Evolutionary conservation across 768 basidiomycete genomes (phyloP).

Genomic region (Obba rivulosa): DNA sequence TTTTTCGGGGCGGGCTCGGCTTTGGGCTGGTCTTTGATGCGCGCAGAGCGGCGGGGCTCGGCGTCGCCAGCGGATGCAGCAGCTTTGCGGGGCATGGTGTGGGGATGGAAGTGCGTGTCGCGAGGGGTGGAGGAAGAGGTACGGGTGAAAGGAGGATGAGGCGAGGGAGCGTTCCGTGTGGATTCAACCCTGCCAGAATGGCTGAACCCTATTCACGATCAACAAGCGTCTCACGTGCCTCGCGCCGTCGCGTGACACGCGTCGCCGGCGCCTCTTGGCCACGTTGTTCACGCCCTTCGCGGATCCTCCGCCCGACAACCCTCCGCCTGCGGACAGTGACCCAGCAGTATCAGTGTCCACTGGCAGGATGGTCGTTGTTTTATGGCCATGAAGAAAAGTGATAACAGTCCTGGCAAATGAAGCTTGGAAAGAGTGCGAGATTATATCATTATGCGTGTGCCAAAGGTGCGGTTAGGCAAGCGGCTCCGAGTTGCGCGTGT

Average conservation of each 20-base stretch:
- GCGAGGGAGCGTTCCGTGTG: slow-evolving; percentile 12
- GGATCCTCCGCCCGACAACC: not conserved
- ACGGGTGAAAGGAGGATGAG: slow-evolving; percentile 14
- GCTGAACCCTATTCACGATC: slow-evolving; percentile 24
- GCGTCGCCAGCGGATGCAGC: slow-evolving; percentile 38
- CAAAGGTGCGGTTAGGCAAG: no score
- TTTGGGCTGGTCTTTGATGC: slow-evolving; percentile 72
- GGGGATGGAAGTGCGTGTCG: slow-evolving; percentile 6
- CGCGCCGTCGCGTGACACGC: slow-evolving; percentile 14
- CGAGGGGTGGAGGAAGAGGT: slow-evolving; percentile 16
- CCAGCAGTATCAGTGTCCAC: no score
- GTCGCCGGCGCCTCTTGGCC: slow-evolving; percentile 6
- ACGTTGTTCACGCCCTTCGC: not conserved
- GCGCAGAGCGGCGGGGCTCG: slow-evolving; percentile 66
- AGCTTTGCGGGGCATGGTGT: slow-evolving; percentile 67
- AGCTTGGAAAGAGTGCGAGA: no score
- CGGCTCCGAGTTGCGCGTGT: no score
- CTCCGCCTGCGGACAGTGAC: not conserved
- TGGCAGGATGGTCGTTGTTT: no score
- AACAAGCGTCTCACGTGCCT: slow-evolving; percentile 24
- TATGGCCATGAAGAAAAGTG: no score
- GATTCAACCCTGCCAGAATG: slow-evolving; percentile 4
- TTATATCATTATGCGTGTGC: no score
- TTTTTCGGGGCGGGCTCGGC: slow-evolving; percentile 49
- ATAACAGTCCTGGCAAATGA: no score